Evolutionary conservation across 1,284 basidiomycete species (phyloP), one percentile per base, ranked within the genome.

Genomic region (Naganishia liquefaciens): DNA sequence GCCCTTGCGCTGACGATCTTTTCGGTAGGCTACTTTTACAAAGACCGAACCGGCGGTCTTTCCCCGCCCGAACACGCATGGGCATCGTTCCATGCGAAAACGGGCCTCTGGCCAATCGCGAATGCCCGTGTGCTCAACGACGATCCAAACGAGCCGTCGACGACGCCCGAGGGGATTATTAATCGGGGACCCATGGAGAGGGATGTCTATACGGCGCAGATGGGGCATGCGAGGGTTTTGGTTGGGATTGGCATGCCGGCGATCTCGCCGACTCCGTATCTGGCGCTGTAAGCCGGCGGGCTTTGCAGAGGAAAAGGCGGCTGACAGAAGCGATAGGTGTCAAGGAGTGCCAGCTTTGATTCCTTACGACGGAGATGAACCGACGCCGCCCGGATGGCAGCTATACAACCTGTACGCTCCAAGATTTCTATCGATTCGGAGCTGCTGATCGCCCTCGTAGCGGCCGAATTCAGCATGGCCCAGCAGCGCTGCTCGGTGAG

Each of bases 261-360:
- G 2, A 60, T 60, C n/a, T 53, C 51, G 37, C 55, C 55, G 21
- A 49, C 30, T 25, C 55, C 55, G 55, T 60, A 60, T 50, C 21
- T 60, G 30, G 55, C 55, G 15, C 30, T 60, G 55, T 60, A 23
- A 49, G 55, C 50, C 5, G 5, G 13, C 15, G 17, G n/a, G 37
- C 30, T 9, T 10, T 37, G 10, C 33, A n/a, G 6, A 19, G 21
- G 27, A 33, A 27, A 51, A 11, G 15, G 21, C 10, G 27, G n/a
- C 27, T 49, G 47, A 49, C 25, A 3, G 33, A 7, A 21, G 21
- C 0, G 33, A 19, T 23, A 60, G 55, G 10, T 60, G 55, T 50
- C 55, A 60, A 27, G 55, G 55, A 17, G 55, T 60, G 17, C 55
- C 55, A 6, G 55, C 23, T n/a, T 39, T 60, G 46, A 60, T 60